Evolutionary conservation across 345 rosid genomes (phyloP).

Genomic region (Turritis glabra): DNA sequence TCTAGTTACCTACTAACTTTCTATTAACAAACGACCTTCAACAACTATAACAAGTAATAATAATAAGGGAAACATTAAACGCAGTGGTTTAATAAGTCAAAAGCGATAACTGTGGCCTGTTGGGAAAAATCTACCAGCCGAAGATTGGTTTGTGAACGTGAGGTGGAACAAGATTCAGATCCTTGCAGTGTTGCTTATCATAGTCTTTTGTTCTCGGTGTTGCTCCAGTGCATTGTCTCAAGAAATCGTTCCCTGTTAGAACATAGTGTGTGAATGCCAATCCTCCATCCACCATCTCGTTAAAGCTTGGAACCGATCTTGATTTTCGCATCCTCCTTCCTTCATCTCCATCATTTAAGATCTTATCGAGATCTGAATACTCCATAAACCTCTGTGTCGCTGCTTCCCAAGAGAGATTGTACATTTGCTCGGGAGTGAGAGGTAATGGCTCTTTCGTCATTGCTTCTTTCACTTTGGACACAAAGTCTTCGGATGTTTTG

Average conservation of each 20-base stretch:
- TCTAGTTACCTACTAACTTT: conserved; percentile 13
- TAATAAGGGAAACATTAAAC: neutral
- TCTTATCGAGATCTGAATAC: conserved; percentile 71
- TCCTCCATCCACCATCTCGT: conserved; percentile 76
- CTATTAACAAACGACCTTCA: conserved; percentile 25
- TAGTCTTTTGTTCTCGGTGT: conserved; percentile 82
- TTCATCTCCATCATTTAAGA: conserved; percentile 44
- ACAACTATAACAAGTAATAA: neutral
- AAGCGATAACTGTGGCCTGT: neutral
- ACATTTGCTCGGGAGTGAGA: conserved; percentile 76
- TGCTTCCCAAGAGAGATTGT: conserved; percentile 95
- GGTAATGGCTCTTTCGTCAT: conserved; percentile 82
- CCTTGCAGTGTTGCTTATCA: conserved; percentile 80
- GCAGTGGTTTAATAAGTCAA: conserved; percentile 1
- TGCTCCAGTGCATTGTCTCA: conserved; percentile 81
- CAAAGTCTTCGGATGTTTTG: conserved; percentile 84
- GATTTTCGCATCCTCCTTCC: conserved; percentile 47
- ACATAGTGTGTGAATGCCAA: conserved; percentile 86
- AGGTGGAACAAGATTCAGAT: conserved; percentile 80
- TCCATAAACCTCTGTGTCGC: conserved; percentile 91
- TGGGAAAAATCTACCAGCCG: conserved; percentile 28
- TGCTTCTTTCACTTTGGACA: conserved; percentile 82
- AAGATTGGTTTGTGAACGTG: conserved; percentile 61
- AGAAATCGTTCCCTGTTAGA: conserved; percentile 84
- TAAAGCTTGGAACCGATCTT: conserved; percentile 57